A percentile compares a stretch with the other conserved stretches of the same genome.
Evolutionary conservation across 257 asterid species (phyloP).

Genomic region (Solanum boliviense): DNA sequence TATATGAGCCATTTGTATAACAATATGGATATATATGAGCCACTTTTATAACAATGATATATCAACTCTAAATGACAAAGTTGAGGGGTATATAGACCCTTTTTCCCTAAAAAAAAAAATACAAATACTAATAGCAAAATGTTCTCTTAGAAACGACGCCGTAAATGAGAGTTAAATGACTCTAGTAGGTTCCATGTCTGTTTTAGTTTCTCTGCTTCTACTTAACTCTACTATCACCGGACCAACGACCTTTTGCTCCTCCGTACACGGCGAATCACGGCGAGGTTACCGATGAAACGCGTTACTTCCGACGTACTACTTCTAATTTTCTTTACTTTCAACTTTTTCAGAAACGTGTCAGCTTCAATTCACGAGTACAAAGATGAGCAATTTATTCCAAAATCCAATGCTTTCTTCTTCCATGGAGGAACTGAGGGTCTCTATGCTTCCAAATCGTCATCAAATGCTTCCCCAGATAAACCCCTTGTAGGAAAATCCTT

Average conservation of each 20-base stretch:
- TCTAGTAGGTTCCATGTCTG: background rate
- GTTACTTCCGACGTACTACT: background rate
- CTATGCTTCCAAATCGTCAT: slow-evolving; percentile 5
- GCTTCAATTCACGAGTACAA: slow-evolving; percentile 26
- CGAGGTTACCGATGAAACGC: background rate
- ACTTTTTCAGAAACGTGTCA: background rate
- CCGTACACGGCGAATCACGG: background rate
- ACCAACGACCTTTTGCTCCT: background rate
- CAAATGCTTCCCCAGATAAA: background rate
- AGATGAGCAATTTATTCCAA: slow-evolving; percentile 14
- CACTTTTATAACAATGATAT: too few relatives aligned
- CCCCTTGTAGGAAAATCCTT: slow-evolving; percentile 16
- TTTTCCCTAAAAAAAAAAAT: too few relatives aligned
- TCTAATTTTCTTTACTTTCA: background rate
- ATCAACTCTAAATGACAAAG: too few relatives aligned
- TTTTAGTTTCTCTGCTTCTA: background rate
- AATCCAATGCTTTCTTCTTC: slow-evolving; percentile 26
- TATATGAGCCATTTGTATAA: too few relatives aligned
- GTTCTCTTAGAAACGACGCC: background rate
- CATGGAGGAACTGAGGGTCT: slow-evolving; percentile 26
- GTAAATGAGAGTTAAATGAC: background rate
- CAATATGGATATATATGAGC: too few relatives aligned
- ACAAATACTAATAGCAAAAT: too few relatives aligned
- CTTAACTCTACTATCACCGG: background rate
- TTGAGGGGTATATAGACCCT: too few relatives aligned